Evolutionary conservation across 306 rosid species (phyloP).

Genomic region (Casuarina cunninghamiana): DNA sequence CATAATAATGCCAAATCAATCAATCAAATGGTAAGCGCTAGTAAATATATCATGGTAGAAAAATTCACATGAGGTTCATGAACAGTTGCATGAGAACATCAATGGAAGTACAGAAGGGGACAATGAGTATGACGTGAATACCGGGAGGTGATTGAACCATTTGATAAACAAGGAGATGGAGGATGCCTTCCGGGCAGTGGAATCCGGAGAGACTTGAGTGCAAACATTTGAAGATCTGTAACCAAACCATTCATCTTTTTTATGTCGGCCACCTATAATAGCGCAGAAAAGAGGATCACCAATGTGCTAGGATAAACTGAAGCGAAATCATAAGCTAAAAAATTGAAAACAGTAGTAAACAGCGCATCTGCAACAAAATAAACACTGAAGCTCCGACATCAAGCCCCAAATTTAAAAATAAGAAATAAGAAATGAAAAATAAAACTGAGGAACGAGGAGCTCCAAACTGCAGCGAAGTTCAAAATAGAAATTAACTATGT

Average conservation of each 20-base stretch:
- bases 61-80: neutral
- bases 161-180: slow-evolving; percentile 74
- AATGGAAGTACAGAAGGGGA: neutral
- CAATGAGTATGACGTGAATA: slow-evolving; percentile 8
- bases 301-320: neutral
- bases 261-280: slow-evolving; percentile 64
- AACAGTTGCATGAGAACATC: neutral
- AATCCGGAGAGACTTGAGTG: slow-evolving; percentile 73
- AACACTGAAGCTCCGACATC: too few species aligned
- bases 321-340: neutral
- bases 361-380: too few species aligned
- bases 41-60: neutral
- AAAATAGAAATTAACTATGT: too few species aligned
- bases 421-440: too few species aligned
- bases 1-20: neutral
- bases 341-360: neutral
- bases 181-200: slow-evolving; percentile 94
- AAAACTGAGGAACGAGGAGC: too few species aligned
- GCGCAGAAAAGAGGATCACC: slow-evolving; percentile 18
- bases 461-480: too few species aligned
- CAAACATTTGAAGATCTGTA: slow-evolving; percentile 90
- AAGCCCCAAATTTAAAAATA: too few species aligned
- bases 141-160: slow-evolving; percentile 45
- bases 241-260: slow-evolving; percentile 84
- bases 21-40: neutral